Percentiles rank a stretch among this genome's conserved stretches.
phyloP scores from a whole-genome alignment of 2,329 filamentous ascomycete species.

The Trichoderma arundinaceum region DNA sequence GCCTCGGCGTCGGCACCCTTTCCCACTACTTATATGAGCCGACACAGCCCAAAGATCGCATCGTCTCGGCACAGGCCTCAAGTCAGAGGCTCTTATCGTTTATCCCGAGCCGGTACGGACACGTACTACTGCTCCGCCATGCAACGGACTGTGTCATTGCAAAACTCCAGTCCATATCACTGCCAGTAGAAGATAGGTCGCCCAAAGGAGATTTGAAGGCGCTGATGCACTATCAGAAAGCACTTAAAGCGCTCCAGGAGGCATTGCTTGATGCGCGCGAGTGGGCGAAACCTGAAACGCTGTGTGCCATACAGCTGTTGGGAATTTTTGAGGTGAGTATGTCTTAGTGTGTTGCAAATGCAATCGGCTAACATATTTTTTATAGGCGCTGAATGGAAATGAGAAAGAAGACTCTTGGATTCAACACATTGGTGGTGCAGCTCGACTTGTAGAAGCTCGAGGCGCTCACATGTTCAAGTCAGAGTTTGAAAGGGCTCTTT shows the following conservation, averaged over 20 bases:
- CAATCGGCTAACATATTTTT: not conserved
- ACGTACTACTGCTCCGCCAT: constrained; percentile 15
- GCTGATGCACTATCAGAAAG: constrained; percentile 22
- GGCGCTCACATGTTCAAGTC: constrained; percentile 25
- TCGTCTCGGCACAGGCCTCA: constrained; percentile 14
- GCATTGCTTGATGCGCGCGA: constrained; percentile 16
- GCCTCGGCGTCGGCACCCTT: constrained; percentile 17
- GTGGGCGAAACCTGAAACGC: constrained; percentile 17
- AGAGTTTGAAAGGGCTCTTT: constrained; percentile 22
- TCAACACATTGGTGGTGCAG: constrained; percentile 17
- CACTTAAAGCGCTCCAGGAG: constrained; percentile 17
- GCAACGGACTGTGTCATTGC: constrained; percentile 24
- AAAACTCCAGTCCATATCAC: constrained; percentile 13
- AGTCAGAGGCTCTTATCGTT: constrained; percentile 23
- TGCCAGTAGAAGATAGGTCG: constrained; percentile 18
- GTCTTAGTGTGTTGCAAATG: too few species aligned
- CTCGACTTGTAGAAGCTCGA: constrained; percentile 23
- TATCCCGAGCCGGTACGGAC: constrained; percentile 19
- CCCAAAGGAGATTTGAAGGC: constrained; percentile 7
- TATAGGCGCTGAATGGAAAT: constrained; percentile 10
- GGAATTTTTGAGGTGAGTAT: constrained; percentile 15
- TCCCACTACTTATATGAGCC: constrained; percentile 24
- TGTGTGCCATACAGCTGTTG: constrained; percentile 15
- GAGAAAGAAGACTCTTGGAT: constrained; percentile 15
- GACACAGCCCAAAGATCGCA: constrained; percentile 3